These are phyloP conservation scores for Haplosporangium sp. DNA, from an alignment of 371 early-diverging fungal genomes.

Conservation along the genomic window DNA sequence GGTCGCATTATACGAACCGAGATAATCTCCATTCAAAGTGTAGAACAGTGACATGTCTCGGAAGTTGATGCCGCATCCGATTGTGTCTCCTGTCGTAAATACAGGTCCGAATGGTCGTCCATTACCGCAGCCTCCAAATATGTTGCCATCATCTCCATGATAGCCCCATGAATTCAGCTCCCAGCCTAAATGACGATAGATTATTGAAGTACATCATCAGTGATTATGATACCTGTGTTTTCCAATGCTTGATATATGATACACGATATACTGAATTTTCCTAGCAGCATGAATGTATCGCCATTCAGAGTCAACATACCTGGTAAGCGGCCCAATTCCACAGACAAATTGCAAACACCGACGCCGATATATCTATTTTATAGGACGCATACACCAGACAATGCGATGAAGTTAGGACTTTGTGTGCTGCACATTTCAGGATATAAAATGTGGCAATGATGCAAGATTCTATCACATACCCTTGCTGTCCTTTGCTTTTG, in stretches of 20 bases:
- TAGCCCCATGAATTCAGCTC: slow-evolving; percentile 86
- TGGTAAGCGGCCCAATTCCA: slow-evolving; percentile 78
- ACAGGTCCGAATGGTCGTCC: slow-evolving; percentile 91
- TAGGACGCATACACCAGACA: not conserved
- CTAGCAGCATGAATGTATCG: not conserved
- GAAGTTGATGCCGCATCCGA: slow-evolving; percentile 95
- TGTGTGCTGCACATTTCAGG: not conserved
- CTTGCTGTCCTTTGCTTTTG: slow-evolving; percentile 89
- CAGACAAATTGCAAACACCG: slow-evolving; percentile 75
- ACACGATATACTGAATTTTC: no score
- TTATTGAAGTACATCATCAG: not conserved
- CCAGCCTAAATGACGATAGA: slow-evolving; percentile 70
- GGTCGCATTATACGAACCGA: slow-evolving; percentile 66
- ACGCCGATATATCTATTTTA: slow-evolving; percentile 82
- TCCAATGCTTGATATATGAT: no score
- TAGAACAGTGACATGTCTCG: slow-evolving; percentile 80
- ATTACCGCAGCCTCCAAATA: slow-evolving; percentile 78
- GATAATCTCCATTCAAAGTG: slow-evolving; percentile 90
- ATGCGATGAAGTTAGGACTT: not conserved
- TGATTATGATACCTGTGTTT: no score
- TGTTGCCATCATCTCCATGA: slow-evolving; percentile 93
- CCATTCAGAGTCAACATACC: slow-evolving; percentile 58
- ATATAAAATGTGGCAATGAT: not conserved
- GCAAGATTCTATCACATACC: slow-evolving; percentile 56
- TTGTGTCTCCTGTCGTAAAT: slow-evolving; percentile 89